Percentiles rank a stretch among this genome's conserved stretches.
Conservation (phyloP, 2,329 filamentous ascomycete species). For the Neurospora crassa region DNA sequence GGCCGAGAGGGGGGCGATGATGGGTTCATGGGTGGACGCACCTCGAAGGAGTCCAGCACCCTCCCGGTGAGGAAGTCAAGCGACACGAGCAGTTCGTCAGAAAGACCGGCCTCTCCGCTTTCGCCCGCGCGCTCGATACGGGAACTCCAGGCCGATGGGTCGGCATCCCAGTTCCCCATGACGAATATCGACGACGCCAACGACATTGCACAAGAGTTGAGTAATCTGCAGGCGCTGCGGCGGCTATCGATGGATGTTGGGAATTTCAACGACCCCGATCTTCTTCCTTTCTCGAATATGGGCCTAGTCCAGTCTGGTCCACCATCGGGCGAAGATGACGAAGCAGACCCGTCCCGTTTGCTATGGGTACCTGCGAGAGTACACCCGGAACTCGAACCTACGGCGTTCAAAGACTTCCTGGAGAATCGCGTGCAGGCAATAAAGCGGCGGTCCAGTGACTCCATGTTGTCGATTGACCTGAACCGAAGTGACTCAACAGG, state of each 20-base stretch:
- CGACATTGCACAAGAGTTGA: conserved; percentile 84
- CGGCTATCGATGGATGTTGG: conserved; percentile 91
- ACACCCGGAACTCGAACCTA: conserved; percentile 88
- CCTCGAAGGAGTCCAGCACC: conserved; percentile 34
- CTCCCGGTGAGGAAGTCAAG: conserved; percentile 29
- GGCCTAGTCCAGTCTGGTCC: conserved; percentile 59
- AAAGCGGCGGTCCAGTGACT: conserved; percentile 70
- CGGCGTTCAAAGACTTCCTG: conserved; percentile 93
- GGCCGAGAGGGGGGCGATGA: conserved; percentile 24
- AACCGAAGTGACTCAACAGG: conserved; percentile 41
- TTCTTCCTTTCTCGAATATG: conserved; percentile 60
- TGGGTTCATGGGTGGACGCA: conserved; percentile 1
- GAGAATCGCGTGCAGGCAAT: conserved; percentile 90
- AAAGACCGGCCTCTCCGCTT: conserved; percentile 27
- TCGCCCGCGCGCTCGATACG: conserved; percentile 45
- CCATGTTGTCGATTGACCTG: conserved; percentile 48
- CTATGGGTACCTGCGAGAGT: conserved; percentile 95
- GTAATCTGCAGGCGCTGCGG: conserved; percentile 81
- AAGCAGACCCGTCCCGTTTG: conserved; percentile 77
- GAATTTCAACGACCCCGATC: conserved; percentile 62
- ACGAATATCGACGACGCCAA: conserved; percentile 85
- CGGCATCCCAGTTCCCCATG: conserved; percentile 64
- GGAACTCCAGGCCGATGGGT: conserved; percentile 47
- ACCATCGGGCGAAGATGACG: conserved; percentile 64
- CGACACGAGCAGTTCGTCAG: conserved; percentile 32